Percentiles rank a stretch among this genome's conserved stretches.
Conservation (phyloP, 2,329 filamentous ascomycete species). For the Fusarium sp. region DNA sequence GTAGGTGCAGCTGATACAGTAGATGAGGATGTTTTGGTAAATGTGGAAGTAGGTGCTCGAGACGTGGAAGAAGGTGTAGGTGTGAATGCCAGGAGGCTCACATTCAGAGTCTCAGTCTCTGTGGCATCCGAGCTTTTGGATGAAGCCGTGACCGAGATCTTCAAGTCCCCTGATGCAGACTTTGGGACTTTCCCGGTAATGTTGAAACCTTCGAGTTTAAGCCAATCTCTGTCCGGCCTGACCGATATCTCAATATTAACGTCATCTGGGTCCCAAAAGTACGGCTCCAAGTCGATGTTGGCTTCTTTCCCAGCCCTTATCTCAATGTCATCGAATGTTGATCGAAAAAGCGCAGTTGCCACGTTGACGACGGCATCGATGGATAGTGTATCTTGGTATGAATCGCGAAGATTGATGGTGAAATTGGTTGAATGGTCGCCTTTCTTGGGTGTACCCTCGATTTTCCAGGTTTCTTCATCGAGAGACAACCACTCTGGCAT, state of each 20-base stretch:
- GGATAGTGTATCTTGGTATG: constrained; percentile 65
- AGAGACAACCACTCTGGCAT: constrained; percentile 75
- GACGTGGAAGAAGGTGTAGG: constrained; percentile 32
- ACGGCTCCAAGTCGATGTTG: constrained; percentile 53
- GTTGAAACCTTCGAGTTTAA: constrained; percentile 51
- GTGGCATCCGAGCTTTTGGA: constrained; percentile 47
- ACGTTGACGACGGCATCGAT: constrained; percentile 57
- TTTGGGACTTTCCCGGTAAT: constrained; percentile 54
- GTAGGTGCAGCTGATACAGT: constrained; percentile 23
- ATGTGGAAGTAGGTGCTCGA: constrained; percentile 20
- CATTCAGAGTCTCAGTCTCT: constrained; percentile 51
- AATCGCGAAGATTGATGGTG: constrained; percentile 66
- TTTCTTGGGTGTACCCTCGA: constrained; percentile 71
- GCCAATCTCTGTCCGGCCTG: constrained; percentile 53
- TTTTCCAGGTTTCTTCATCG: constrained; percentile 64
- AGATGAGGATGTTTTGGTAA: constrained; percentile 38
- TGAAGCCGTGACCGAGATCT: constrained; percentile 45
- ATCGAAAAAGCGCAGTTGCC: constrained; percentile 51
- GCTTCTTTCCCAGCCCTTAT: constrained; percentile 53
- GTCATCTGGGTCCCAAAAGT: constrained; percentile 53
- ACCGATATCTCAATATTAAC: constrained; percentile 50
- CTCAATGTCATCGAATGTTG: constrained; percentile 51
- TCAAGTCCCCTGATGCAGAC: constrained; percentile 45
- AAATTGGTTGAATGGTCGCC: constrained; percentile 67
- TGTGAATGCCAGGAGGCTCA: constrained; percentile 47